These are phyloP conservation scores for Leccinum uliginosum DNA, from an alignment of 768 basidiomycete species.

Conservation along the genomic window DNA sequence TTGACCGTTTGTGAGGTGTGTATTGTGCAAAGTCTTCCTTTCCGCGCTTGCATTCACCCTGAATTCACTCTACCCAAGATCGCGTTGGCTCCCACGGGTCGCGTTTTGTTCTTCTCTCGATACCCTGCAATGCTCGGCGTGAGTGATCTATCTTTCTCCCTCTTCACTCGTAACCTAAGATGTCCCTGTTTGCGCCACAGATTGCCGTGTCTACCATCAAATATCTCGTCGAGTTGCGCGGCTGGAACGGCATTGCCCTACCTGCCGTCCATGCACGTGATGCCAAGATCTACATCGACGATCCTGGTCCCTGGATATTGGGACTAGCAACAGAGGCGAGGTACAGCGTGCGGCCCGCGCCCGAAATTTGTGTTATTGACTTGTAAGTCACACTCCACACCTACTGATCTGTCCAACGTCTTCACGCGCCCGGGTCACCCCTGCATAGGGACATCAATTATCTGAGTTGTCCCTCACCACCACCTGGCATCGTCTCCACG, in stretches of 20 bases:
- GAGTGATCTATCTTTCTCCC: slow-evolving; percentile 17
- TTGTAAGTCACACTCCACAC: slow-evolving; percentile 48
- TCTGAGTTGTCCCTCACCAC: slow-evolving; percentile 79
- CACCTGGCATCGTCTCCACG: slow-evolving; percentile 64
- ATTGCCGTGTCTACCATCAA: slow-evolving; percentile 87
- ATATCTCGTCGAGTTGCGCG: slow-evolving; percentile 88
- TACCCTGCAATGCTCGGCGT: slow-evolving; percentile 91
- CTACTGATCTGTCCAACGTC: not conserved
- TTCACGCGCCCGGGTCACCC: slow-evolving; percentile 1
- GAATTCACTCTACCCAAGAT: slow-evolving; percentile 42
- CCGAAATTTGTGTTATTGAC: slow-evolving; percentile 87
- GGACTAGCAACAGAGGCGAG: slow-evolving; percentile 83
- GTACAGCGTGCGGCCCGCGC: slow-evolving; percentile 65
- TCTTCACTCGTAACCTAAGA: not conserved
- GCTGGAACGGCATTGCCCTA: slow-evolving; percentile 88
- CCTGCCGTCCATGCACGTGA: slow-evolving; percentile 84
- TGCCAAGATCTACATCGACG: slow-evolving; percentile 89
- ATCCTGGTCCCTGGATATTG: slow-evolving; percentile 96
- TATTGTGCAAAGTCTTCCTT: not conserved
- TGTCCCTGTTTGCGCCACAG: slow-evolving; percentile 31
- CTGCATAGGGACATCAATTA: slow-evolving; percentile 69
- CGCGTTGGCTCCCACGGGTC: slow-evolving; percentile 82
- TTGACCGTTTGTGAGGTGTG: slow-evolving; percentile 85
- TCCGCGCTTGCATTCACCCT: not conserved
- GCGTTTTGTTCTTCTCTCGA: slow-evolving; percentile 81